Conservation (phyloP, 805 yeast species). For the Saturnispora halmiae region DNA sequence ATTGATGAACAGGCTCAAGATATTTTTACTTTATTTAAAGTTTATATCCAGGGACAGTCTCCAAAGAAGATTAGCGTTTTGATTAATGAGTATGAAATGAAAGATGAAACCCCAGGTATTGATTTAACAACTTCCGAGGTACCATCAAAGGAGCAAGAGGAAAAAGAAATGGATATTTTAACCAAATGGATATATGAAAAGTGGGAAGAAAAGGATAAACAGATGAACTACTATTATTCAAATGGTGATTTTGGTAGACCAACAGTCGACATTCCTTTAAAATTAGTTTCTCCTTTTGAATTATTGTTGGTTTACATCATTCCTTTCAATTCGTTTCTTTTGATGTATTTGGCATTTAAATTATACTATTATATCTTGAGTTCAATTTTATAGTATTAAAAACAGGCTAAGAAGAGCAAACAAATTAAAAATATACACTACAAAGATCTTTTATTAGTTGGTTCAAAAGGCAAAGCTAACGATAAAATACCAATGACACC, state of each 20-base stretch:
- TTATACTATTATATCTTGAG: not conserved
- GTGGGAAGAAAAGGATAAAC: conserved; percentile 73
- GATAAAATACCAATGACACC: conserved; percentile 39
- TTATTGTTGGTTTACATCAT: conserved; percentile 20
- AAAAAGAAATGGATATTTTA: conserved; percentile 37
- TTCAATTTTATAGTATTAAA: not conserved
- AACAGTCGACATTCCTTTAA: conserved; percentile 17
- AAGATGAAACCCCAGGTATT: conserved; percentile 23
- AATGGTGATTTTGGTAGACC: conserved; percentile 41
- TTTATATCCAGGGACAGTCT: conserved; percentile 61
- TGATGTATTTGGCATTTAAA: conserved; percentile 9
- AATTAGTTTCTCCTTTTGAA: conserved; percentile 13
- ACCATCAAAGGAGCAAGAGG: conserved; percentile 34
- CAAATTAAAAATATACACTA: conserved; percentile 9
- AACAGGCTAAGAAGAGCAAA: not conserved
- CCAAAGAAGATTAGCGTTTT: conserved; percentile 61
- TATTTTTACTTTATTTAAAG: conserved; percentile 51
- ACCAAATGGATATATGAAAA: conserved; percentile 63
- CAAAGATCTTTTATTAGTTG: conserved; percentile 31
- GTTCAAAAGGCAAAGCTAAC: conserved; percentile 42
- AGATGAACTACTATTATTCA: conserved; percentile 53
- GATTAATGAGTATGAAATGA: conserved; percentile 46
- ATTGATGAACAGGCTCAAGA: conserved; percentile 68
- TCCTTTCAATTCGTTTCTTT: conserved; percentile 15
- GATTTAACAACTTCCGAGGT: conserved; percentile 34